Evolutionary conservation across 1,284 basidiomycete species (phyloP), one percentile per base, ranked within the genome.

Genomic region (Cryptococcus sp.): DNA sequence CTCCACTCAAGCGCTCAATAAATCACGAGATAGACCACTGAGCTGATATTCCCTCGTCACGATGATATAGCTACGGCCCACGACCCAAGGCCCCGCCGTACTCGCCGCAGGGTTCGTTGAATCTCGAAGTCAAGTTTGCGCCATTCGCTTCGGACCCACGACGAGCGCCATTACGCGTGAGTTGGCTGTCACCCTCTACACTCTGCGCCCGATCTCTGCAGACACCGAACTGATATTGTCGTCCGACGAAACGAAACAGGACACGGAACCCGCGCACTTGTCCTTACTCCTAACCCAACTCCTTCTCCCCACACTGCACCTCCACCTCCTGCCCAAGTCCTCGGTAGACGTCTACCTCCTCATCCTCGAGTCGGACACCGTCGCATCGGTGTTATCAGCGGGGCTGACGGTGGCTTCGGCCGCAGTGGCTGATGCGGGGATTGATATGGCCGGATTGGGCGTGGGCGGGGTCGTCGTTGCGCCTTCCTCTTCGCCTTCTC

Each of bases 81-180:
- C 85, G 93, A 56, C 94, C 81, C 1, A 76, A 77, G 27, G 72
- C 76, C 22, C 78, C 80, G 3, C 80, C 81, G 6, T 98, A 93
- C 76, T 90, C 84, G 61, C 90, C 95, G 64, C 88, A 86, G 62
- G 95, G 94, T 0, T 86, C 86, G 58, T 79, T 99, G 57, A 97
- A 93, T 62, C 90, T 99, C 3, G 93, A 98, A 77, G 90, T 97
- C 61, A 97, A 98, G 78, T 97, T 95, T 73, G 85, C 95, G 1
- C 95, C 96, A 0, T 99, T 96, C 76, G 90, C 94, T 5, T 90
- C 87, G 65, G 79, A 82, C 27, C 82, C 83, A 27, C 82, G 95
- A 61, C 83, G 88, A 69, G 87, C 88, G 17, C 94, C 95, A 0
- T 85, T 96, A 67, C 87, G 91, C 63, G 95, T 95, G 76, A 79